Base-by-base conservation (phyloP, 202 grass and related monocot species). In the Eragrostis tef region DNA sequence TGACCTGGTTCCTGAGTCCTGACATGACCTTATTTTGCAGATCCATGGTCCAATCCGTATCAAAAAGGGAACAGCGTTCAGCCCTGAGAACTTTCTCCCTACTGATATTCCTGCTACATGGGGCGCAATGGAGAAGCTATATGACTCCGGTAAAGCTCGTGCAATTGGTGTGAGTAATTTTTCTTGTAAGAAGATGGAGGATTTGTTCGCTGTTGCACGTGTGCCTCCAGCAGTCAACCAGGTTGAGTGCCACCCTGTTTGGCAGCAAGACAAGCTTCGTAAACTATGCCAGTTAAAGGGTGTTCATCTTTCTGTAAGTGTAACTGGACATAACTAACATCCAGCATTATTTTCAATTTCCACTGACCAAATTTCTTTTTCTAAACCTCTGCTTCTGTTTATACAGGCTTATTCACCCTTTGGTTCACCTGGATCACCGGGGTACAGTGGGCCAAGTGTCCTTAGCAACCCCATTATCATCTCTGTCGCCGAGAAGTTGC, bases 131-230 rank as follows among this genome's bases (percentile, higher is more conserved):
- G 93, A 92, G 75, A 80, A 74, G 67, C 31, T 90, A 3, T 88
- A 83, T 5, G 75, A 70, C 21, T 88, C 83, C 0, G 88, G 85
- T 8, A 96, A 87, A 86, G 88, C 77, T 67, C 88, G 57, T 13
- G 72, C 87, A 52, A 96, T 96, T 3, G 93, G 90, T 1, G 88
- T 96, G 22, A 96, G 87, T 42, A 95, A 95, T 74, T 95, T 95
- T 21, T 92, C 89, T 4, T 64, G 76, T 67, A 95, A 88, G 85
- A 95, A 95, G 9, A 76, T 95, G 16, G 82, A 83, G 14, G 85
- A 90, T 16, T 31, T 90, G 76, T 52, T 95, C 11, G 27, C 46
- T 11, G 84, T 91, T 3, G 39, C 81, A 9, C 74, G 79, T 13
- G 85, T 91, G 34, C 81, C 84, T 8, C 87, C 92, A 5, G 89